Conservation (phyloP, 257 asterid genomes). For the Lavandula angustifolia region DNA sequence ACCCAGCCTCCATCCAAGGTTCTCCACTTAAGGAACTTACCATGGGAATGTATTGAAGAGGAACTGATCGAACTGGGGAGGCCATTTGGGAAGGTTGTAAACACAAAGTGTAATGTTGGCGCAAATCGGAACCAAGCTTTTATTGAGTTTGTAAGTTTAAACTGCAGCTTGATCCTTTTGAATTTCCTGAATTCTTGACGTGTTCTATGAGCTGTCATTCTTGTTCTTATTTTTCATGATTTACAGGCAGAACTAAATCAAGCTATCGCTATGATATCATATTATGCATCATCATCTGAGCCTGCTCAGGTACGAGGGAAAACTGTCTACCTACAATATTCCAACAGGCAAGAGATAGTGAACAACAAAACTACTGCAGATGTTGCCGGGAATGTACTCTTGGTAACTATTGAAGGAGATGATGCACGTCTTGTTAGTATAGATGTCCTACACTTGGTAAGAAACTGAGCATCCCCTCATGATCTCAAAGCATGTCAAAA, state of each 20-base stretch:
- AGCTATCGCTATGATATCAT: conserved; percentile 99
- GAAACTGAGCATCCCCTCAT: conserved; percentile 37
- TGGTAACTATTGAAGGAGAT: conserved; percentile 94
- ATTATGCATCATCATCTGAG: conserved; percentile 96
- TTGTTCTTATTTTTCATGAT: conserved; percentile 26
- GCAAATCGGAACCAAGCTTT: conserved; percentile 97
- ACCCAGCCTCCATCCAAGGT: conserved; percentile 98
- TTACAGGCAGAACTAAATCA: conserved; percentile 84
- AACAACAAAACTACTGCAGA: conserved; percentile 99
- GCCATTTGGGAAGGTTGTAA: conserved; percentile 95
- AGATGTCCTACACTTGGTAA: conserved; percentile 98
- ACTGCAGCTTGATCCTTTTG: conserved; percentile 15
- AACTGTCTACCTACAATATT: conserved; percentile 97
- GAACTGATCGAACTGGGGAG: conserved; percentile 89
- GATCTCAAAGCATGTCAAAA: conserved; percentile 34
- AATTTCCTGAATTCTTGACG: neutral
- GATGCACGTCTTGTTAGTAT: conserved; percentile 99
- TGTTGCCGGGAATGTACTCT: conserved; percentile 96
- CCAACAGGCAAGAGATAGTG: conserved; percentile 99
- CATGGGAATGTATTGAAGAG: conserved; percentile 98
- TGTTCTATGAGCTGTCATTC: conserved; percentile 8
- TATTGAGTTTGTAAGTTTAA: conserved; percentile 81
- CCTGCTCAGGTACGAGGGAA: conserved; percentile 99
- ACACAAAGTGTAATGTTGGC: conserved; percentile 98
- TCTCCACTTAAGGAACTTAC: conserved; percentile 93